phyloP scores from a whole-genome alignment of 164 flowering plant species.

The Echeveria elegans region DNA sequence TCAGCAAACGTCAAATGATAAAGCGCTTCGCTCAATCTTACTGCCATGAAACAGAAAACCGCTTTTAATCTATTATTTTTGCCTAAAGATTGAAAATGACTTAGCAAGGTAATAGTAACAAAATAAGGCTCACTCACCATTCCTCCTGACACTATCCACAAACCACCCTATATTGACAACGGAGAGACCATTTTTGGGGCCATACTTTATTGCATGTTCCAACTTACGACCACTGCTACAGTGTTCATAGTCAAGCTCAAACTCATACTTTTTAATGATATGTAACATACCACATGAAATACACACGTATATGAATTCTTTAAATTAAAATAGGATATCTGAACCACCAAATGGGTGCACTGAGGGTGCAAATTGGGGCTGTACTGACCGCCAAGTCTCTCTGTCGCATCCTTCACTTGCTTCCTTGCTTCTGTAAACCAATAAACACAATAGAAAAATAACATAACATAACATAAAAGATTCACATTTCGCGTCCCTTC shows the following conservation, averaged over 20 bases:
- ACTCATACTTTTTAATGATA: background rate
- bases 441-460: constrained; percentile 6
- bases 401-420: constrained; percentile 88
- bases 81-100: background rate
- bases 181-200: constrained; percentile 58
- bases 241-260: constrained; percentile 44
- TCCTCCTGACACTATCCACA: constrained; percentile 80
- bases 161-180: constrained; percentile 92
- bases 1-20: constrained; percentile 48
- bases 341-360: constrained; percentile 94
- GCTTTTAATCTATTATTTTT: background rate
- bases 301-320: background rate
- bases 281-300: too few species aligned
- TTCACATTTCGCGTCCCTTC: background rate
- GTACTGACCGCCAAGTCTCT: constrained; percentile 86
- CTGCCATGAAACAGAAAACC: constrained; percentile 33
- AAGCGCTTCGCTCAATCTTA: constrained; percentile 73
- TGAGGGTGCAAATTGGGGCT: constrained; percentile 84
- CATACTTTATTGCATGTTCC: constrained; percentile 88
- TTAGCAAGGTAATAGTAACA: background rate
- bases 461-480: too few species aligned
- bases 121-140: constrained; percentile 36
- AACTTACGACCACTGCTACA: constrained; percentile 74
- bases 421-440: constrained; percentile 70
- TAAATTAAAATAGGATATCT: constrained; percentile 68